phyloP scores from a whole-genome alignment of 768 basidiomycete genomes.

The Suillus subalutaceus region DNA sequence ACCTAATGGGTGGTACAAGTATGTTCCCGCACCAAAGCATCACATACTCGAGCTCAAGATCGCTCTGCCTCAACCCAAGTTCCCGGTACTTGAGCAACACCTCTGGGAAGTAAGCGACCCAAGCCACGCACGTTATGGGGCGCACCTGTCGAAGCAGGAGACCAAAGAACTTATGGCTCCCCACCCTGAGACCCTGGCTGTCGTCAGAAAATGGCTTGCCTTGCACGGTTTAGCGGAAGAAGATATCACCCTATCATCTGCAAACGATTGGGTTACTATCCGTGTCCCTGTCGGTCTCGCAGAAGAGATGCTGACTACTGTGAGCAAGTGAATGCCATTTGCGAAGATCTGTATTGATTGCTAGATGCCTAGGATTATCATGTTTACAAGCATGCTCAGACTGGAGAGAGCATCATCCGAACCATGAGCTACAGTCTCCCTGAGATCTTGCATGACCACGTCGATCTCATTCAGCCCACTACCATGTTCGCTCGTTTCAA shows the following conservation, averaged over 20 bases:
- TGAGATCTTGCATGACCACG: conserved; percentile 53
- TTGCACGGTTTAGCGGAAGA: conserved; percentile 54
- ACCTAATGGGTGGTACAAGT: conserved; percentile 53
- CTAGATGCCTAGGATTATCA: conserved; percentile 53
- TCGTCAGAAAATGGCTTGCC: conserved; percentile 65
- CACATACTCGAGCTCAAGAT: conserved; percentile 58
- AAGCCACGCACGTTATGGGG: conserved; percentile 53
- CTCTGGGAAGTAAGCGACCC: conserved; percentile 63
- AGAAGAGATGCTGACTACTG: conserved; percentile 72
- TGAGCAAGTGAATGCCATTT: conserved; percentile 29
- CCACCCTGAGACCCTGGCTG: conserved; percentile 49
- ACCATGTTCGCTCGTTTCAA: conserved; percentile 62
- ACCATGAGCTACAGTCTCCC: conserved; percentile 75
- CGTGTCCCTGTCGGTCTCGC: conserved; percentile 59
- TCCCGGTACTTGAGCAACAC: conserved; percentile 50
- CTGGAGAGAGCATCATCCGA: conserved; percentile 59
- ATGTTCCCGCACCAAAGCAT: conserved; percentile 44
- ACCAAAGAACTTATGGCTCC: conserved; percentile 66
- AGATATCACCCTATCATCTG: conserved; percentile 56
- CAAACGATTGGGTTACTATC: conserved; percentile 70
- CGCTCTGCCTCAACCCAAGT: conserved; percentile 56
- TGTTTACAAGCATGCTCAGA: conserved; percentile 57
- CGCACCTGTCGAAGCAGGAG: conserved; percentile 66
- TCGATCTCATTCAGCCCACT: conserved; percentile 74
- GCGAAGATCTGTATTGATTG: neutral